Base-by-base conservation (phyloP, 345 rosid species). In the Chamaenerion angustifolium region DNA sequence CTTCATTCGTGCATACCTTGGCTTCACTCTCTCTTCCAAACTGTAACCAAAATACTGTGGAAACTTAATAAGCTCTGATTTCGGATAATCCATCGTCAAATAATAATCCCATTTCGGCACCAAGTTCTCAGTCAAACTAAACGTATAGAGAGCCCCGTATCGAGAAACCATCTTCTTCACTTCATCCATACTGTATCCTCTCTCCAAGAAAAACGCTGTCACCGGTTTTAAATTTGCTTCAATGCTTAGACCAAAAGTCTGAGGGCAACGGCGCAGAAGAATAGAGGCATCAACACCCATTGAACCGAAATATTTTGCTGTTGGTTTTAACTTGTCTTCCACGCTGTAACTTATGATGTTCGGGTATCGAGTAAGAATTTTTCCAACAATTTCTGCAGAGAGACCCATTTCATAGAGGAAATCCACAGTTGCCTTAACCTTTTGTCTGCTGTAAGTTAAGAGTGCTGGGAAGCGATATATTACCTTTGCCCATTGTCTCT, bases 11-110 rank as follows among this genome's bases (percentile, higher is more conserved):
- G 81, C 89, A 51, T 73, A 74, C 53, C 97, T 70, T 12, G 97
- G 94, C 68, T 82, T 89, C 59, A 89, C 82, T 76, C 95, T 78
- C 51, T 67, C 82, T 43, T 74, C 82, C 63, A 89, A 72, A 60
- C 89, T 89, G 53, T 85, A 89, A 48, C 97, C 93, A 12, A 89
- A 89, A 73, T 75, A 89, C 60, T 89, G 89, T 25, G 94, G 97
- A 51, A 85, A 85, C 61, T 85, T 85, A 19, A 85, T 80, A 1
- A 89, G 90, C 67, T 85, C 95, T 3, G 80, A 64, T 16, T 60
- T 79, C 1, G 83, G 65, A 68, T 82, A 89, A 55, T 79, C 95
- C 94, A 79, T 82, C 35, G 83, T 85, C 66, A 80, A 67, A 76
- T 80, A 89, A 68, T 76, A 89, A 42, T 89, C 88, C 97, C 97